phyloP scores from a whole-genome alignment of 2,329 filamentous ascomycete species.

The Kalmusia sp. region DNA sequence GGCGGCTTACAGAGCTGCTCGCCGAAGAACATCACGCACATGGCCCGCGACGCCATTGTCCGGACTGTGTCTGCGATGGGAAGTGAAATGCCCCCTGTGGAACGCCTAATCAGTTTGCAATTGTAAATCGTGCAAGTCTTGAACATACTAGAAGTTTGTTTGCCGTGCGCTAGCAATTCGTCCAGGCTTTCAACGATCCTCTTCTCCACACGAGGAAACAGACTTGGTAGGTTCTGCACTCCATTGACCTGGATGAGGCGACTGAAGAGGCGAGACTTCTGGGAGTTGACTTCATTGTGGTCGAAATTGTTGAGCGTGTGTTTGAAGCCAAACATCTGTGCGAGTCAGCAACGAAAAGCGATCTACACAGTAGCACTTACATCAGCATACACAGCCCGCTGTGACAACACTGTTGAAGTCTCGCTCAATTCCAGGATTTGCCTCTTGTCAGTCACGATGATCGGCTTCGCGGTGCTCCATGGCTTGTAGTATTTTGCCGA shows the following conservation, averaged over 20 bases:
- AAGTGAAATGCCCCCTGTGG: slow-evolving; percentile 6
- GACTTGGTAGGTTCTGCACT: not conserved
- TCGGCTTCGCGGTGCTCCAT: slow-evolving; percentile 11
- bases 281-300: slow-evolving; percentile 14
- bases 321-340: slow-evolving; percentile 28
- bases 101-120: not conserved
- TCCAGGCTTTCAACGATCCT: slow-evolving; percentile 6
- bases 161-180: not conserved
- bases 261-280: slow-evolving; percentile 11
- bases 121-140: not conserved
- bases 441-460: slow-evolving; percentile 16
- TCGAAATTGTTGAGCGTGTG: slow-evolving; percentile 20
- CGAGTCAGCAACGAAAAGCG: not conserved
- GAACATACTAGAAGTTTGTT: not conserved
- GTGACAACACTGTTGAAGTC: slow-evolving; percentile 14
- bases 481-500: slow-evolving; percentile 15
- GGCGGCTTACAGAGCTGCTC: slow-evolving; percentile 11
- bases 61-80: slow-evolving; percentile 11
- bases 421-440: slow-evolving; percentile 19
- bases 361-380: slow-evolving; percentile 4
- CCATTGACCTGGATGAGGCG: slow-evolving; percentile 18
- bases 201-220: slow-evolving; percentile 8
- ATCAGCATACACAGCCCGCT: slow-evolving; percentile 24
- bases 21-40: slow-evolving; percentile 16
- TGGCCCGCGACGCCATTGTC: slow-evolving; percentile 7